A percentile compares a stretch with the other conserved stretches of the same genome.
These are phyloP conservation scores for Cladosporium oxysporum DNA, from an alignment of 2,329 filamentous ascomycete genomes.

Conservation along the genomic window DNA sequence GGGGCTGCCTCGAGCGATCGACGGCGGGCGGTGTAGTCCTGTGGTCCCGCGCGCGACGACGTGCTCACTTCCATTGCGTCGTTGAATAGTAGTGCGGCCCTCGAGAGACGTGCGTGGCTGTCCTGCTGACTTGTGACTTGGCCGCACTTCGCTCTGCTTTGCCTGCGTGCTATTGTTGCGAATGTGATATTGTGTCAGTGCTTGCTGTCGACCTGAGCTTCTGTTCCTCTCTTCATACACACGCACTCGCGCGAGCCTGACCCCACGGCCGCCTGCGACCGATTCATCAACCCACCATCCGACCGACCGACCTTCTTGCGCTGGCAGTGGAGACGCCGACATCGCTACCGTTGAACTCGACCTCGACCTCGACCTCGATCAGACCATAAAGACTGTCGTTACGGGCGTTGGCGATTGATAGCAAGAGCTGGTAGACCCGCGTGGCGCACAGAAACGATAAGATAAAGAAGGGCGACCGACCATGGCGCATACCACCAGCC, in stretches of 20 bases:
- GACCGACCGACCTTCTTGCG: slow-evolving; percentile 6
- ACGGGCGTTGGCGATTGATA: neutral
- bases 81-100: neutral
- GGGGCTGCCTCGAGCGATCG: neutral
- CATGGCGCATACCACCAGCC: slow-evolving; percentile 11
- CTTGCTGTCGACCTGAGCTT: neutral
- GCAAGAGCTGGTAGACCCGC: neutral
- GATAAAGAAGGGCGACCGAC: neutral
- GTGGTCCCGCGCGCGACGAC: neutral
- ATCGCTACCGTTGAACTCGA: neutral
- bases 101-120: neutral
- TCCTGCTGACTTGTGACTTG: slow-evolving; percentile 13
- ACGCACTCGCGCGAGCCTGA: neutral
- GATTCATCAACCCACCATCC: neutral
- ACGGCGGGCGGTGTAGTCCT: slow-evolving; percentile 9
- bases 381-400: slow-evolving; percentile 1
- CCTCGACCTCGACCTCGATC: slow-evolving; percentile 1
- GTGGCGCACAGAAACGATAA: neutral
- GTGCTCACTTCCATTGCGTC: neutral
- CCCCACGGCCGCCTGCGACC: neutral
- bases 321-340: slow-evolving; percentile 13
- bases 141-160: neutral
- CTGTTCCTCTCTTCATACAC: slow-evolving; percentile 1
- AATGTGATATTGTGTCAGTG: neutral
- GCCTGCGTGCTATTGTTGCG: neutral